phyloP scores from a whole-genome alignment of 208 protist species.

The Trypanosoma lewisi region DNA sequence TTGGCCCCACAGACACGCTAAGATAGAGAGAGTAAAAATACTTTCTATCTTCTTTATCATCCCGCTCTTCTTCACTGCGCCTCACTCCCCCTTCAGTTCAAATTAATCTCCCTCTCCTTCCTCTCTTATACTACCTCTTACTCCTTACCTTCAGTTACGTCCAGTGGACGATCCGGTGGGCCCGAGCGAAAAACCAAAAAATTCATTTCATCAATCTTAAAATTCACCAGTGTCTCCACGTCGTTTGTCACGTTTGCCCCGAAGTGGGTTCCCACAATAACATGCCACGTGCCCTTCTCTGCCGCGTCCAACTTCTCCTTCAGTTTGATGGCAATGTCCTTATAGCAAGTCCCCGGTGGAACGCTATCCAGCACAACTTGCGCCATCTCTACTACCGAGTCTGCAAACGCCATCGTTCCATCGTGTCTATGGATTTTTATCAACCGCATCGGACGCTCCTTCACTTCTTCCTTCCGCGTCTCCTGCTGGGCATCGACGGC shows the following conservation, averaged over 20 bases:
- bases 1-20: background rate
- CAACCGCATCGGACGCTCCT: constrained; percentile 32
- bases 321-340: constrained; percentile 64
- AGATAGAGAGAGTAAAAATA: background rate
- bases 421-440: constrained; percentile 60
- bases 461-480: constrained; percentile 14
- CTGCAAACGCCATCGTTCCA: constrained; percentile 45
- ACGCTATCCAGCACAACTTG: constrained; percentile 54
- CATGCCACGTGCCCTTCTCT: constrained; percentile 80
- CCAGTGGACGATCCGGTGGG: constrained; percentile 62
- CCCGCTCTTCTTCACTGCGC: constrained; percentile 6
- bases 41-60: background rate
- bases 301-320: constrained; percentile 69
- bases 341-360: constrained; percentile 48
- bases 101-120: no score
- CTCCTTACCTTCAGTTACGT: constrained; percentile 4
- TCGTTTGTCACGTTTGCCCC: constrained; percentile 87
- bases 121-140: background rate
- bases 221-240: constrained; percentile 75
- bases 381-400: constrained; percentile 69
- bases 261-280: constrained; percentile 82
- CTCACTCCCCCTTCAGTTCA: no score
- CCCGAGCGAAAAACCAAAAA: constrained; percentile 77
- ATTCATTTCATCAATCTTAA: constrained; percentile 75
- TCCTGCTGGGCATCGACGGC: constrained; percentile 43